Base-by-base conservation (phyloP, 1,284 basidiomycete species). In the Trichosporon sp. region DNA sequence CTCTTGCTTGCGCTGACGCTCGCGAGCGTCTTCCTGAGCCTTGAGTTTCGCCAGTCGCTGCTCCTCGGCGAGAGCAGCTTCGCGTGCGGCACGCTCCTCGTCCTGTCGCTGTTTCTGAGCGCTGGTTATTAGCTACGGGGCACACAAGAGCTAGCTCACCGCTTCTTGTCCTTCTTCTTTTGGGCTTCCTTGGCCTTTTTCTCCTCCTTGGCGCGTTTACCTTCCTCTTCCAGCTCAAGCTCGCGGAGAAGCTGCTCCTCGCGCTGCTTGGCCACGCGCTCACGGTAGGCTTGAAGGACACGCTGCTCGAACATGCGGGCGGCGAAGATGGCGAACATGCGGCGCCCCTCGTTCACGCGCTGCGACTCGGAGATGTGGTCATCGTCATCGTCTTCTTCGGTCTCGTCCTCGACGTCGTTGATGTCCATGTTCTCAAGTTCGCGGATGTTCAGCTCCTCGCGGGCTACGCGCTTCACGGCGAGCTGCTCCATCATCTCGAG, bases 401-500 rank as follows among this genome's bases (percentile, higher is more conserved):
- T 84, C 62, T 84, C 84, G 25, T 83, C 82, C 32, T 82, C 84
- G 3, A 52, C 46, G 29, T 52, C 46, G 46, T 27, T 27, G 19
- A 52, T 52, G 46, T 52, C 46, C 25, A 52, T 11, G 71, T 86
- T 86, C 5, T 85, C 87, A 7, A 89, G 88, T 6, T 92, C 91
- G 36, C 69, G 71, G 13, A 70, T 65, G 60, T 77, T 77, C 78
- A 94, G 89, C 76, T 95, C 92, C 75, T 97, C 95, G 4, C 95
- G 86, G 52, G 91, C 88, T 85, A 95, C 91, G 49, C 94, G 87
- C 65, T 92, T 87, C 77, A 98, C 94, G 0, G 95, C 95, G 34
- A 99, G 86, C 80, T 96, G 93, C 81, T 99, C 95, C 95, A 99
- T 99, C 95, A 99, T 99, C 83, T 99, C 95, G 73, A 99, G 83